phyloP scores from a whole-genome alignment of 1,139 yeast species.

The Blastobotrys raffinosifermentans region DNA sequence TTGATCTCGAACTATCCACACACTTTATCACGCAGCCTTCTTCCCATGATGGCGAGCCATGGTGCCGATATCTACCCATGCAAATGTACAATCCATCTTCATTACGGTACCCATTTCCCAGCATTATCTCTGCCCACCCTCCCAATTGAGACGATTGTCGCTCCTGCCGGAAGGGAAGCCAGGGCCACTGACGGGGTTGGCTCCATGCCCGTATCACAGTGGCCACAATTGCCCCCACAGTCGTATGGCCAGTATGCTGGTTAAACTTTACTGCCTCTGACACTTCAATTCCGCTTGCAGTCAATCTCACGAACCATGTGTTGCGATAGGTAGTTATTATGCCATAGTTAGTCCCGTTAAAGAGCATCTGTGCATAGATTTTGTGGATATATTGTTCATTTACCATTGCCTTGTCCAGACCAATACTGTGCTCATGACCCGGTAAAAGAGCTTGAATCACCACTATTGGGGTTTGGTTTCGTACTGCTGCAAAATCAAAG shows the following conservation, averaged over 20 bases:
- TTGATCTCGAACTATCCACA: constrained; percentile 7
- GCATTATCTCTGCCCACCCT: constrained; percentile 2
- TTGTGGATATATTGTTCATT: constrained; percentile 8
- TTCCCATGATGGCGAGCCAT: neutral
- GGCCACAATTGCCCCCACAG: constrained; percentile 11
- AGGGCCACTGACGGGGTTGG: constrained; percentile 4
- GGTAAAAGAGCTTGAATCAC: constrained; percentile 10
- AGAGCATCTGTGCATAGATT: constrained; percentile 10
- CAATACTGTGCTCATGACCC: constrained; percentile 9
- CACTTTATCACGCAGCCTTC: constrained; percentile 7
- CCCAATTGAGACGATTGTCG: neutral
- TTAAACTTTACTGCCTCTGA: constrained; percentile 8
- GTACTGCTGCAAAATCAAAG: constrained; percentile 4
- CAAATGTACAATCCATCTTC: constrained; percentile 1
- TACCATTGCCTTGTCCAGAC: neutral
- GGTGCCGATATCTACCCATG: constrained; percentile 1
- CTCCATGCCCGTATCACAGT: constrained; percentile 2
- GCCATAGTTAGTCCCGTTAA: constrained; percentile 10
- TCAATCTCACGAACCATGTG: constrained; percentile 8
- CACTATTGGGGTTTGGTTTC: constrained; percentile 3
- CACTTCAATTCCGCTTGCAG: constrained; percentile 3
- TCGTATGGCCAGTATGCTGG: constrained; percentile 10
- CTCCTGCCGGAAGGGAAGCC: constrained; percentile 3
- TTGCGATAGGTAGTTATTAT: constrained; percentile 8
- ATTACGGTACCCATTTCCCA: constrained; percentile 1